Base-by-base conservation (phyloP, 1,139 yeast genomes). In the Diutina sp. region DNA sequence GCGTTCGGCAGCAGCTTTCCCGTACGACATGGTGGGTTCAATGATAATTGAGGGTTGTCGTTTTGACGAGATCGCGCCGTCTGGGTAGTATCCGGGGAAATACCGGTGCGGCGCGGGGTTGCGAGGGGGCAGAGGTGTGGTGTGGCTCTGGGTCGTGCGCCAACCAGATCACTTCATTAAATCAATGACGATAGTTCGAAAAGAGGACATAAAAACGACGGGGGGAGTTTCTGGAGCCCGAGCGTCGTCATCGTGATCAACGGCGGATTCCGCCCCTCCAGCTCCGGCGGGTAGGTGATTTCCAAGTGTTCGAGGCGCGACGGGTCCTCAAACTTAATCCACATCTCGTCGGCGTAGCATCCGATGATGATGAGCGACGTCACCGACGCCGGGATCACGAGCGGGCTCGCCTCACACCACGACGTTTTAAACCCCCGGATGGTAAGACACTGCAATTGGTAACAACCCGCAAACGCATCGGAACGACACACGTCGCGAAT, bases 1-100 rank as follows among this genome's bases (percentile, higher is more conserved):
- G 65, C 93, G 75, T 64, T 78, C 77, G 45, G 82, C 81, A 57
- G 83, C 83, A 65, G 72, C 76, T 29, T 72, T 56, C 60, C 83
- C 83, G 68, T 74, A 79, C 55, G 84, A 77, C 71, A 80, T 76
- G 53, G n/a, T 59, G 48, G 48, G 30, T 16, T 16, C 25, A 14
- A 21, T 30, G 53, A 50, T 9, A 5, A 5, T 8, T 9, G 14
- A 8, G 12, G 51, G 32, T 25, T 25, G n/a, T 41, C 11, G 30
- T 48, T 7, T 48, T 7, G 38, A n/a, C 8, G 41, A 47, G 4
- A 6, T 48, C 5, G 6, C 8, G 21, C 8, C 12, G 45, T 25
- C 16, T 6, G 25, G 2, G 28, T 11, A 5, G 29, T 48, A 48
- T 25, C 35, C 35, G 35, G 38, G 50, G 29, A 6, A 28, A 2